Base-by-base conservation (phyloP, 495 filamentous ascomycete genomes). In the Oidiodendron maius region DNA sequence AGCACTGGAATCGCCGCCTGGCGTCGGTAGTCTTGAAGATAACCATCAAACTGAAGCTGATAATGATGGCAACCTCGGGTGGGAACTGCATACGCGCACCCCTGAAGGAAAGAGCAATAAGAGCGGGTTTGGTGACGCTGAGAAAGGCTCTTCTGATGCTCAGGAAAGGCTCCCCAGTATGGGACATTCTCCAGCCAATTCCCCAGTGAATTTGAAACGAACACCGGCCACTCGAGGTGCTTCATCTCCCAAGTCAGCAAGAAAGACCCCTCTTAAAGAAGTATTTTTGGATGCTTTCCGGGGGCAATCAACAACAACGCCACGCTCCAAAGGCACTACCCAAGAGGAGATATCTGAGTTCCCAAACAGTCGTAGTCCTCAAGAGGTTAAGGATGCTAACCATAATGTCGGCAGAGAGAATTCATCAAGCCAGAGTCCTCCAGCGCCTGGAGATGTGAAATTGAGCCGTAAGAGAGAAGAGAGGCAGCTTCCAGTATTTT, bases 241-340 rank as follows among this genome's bases (percentile, higher is more conserved):
- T 16, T 57, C 71, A 4, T 62, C 67, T 10, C 64, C 72, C 2
- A 78, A 59, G 39, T 37, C 46, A 4, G 35, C 47, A 2, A 52
- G 52, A 44, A 63, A 59, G 48, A n/a, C 22, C 0, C 46, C 68
- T 0, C 62, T 77, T 44, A 69, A 75, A 17, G 74, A 77, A 22
- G 68, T 66, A 18, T 61, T 79, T 8, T 71, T 68, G 40, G 74
- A 75, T 52, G 76, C 75, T 10, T 79, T 79, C 56, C 63, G 68
- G n/a, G 76, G 76, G 11, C 72, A 79, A 53, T 79, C 76, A 0
- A 66, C 56, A 0, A 66, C 56, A 11, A 65, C 63, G 35, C 4
- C n/a, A 12, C 36, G 23, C 1, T 20, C 47, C 39, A 57, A 53
- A 25, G 34, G 23, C 8, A 44, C 37, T 18, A 39, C 48, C 1